These are phyloP conservation scores for Actinomucor elegans DNA, from an alignment of 371 early-diverging fungal genomes.

Conservation along the genomic window DNA sequence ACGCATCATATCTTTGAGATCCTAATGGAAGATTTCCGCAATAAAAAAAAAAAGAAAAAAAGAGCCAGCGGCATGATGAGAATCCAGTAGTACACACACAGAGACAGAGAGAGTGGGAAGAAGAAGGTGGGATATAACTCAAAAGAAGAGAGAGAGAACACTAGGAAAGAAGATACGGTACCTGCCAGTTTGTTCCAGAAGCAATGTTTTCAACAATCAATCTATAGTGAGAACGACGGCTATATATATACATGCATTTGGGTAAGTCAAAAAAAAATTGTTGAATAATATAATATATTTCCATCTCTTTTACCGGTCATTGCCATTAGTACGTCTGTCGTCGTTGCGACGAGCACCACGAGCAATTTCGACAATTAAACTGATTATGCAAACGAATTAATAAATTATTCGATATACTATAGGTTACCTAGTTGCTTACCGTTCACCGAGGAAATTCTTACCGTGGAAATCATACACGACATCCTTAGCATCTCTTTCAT, in stretches of 20 bases:
- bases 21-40: constrained; percentile 56
- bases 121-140: no score
- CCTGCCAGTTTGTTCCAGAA: constrained; percentile 80
- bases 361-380: constrained; percentile 75
- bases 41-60: constrained; percentile 11
- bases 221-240: constrained; percentile 60
- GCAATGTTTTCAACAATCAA: constrained; percentile 73
- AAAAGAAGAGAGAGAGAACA: constrained; percentile 6
- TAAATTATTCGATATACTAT: background rate
- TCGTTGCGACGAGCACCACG: constrained; percentile 64
- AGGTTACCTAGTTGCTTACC: constrained; percentile 39
- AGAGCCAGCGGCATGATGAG: constrained; percentile 23
- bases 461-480: constrained; percentile 72
- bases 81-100: constrained; percentile 14
- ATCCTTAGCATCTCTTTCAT: constrained; percentile 75
- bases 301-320: constrained; percentile 35
- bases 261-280: constrained; percentile 3
- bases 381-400: constrained; percentile 14
- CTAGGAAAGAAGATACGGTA: constrained; percentile 33
- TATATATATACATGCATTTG: constrained; percentile 14
- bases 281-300: background rate
- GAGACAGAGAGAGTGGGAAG: constrained; percentile 17
- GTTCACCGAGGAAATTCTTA: constrained; percentile 72
- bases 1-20: constrained; percentile 95
- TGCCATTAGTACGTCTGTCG: constrained; percentile 40